A percentile compares a stretch with the other conserved stretches of the same genome.
These are phyloP conservation scores for Fulvia fulva DNA, from an alignment of 2,329 filamentous ascomycete species.

Conservation along the genomic window DNA sequence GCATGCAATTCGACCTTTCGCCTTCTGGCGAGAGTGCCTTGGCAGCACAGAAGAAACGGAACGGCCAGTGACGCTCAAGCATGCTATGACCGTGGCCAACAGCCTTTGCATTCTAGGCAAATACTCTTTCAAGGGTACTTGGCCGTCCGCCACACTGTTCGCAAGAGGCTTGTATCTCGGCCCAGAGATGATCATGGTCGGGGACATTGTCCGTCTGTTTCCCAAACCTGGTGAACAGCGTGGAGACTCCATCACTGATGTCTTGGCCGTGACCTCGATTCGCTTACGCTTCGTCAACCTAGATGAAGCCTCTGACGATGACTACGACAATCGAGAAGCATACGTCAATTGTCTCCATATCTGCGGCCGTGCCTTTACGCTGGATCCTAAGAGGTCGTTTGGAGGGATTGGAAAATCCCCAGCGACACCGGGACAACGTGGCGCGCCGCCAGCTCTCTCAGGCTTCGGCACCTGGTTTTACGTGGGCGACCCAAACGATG, in stretches of 20 bases:
- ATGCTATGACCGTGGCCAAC: slow-evolving; percentile 52
- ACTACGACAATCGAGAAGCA: slow-evolving; percentile 41
- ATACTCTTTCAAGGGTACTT: slow-evolving; percentile 50
- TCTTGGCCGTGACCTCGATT: slow-evolving; percentile 53
- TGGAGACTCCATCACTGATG: slow-evolving; percentile 42
- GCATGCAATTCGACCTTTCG: slow-evolving; percentile 53
- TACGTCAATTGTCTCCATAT: slow-evolving; percentile 47
- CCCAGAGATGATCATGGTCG: slow-evolving; percentile 51
- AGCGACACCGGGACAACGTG: slow-evolving; percentile 10
- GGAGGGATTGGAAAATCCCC: slow-evolving; percentile 30
- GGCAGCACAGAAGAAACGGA: slow-evolving; percentile 37
- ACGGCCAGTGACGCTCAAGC: slow-evolving; percentile 52
- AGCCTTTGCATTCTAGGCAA: slow-evolving; percentile 53
- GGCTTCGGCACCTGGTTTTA: slow-evolving; percentile 52
- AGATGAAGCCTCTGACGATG: slow-evolving; percentile 43
- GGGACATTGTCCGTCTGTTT: slow-evolving; percentile 52
- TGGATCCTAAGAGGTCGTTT: slow-evolving; percentile 31
- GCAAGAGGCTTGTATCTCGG: slow-evolving; percentile 55
- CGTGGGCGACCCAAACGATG: slow-evolving; percentile 40
- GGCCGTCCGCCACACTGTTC: slow-evolving; percentile 53
- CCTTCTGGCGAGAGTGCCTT: slow-evolving; percentile 51
- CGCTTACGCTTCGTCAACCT: slow-evolving; percentile 49
- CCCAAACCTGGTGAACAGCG: slow-evolving; percentile 20
- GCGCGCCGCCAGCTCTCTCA: slow-evolving; percentile 24
- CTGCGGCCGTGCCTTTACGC: slow-evolving; percentile 48